Conservation (phyloP, 345 rosid species). For the Populus deltoides region DNA sequence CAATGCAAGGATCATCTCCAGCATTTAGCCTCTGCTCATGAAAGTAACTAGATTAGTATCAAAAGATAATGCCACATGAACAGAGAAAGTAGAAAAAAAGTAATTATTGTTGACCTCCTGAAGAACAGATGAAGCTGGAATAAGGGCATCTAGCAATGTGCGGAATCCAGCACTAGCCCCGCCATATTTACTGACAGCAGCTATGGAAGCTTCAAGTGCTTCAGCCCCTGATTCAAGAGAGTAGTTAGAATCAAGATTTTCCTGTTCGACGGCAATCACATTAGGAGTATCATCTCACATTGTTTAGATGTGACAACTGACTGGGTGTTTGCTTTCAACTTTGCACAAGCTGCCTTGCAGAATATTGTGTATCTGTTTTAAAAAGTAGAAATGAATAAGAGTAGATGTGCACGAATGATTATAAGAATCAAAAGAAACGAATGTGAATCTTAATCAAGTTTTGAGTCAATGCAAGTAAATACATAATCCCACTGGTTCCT, state of each 20-base stretch:
- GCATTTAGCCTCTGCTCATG: slow-evolving; percentile 62
- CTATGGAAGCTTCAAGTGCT: slow-evolving; percentile 76
- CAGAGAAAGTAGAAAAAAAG: neutral
- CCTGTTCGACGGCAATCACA: slow-evolving; percentile 8
- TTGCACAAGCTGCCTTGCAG: slow-evolving; percentile 83
- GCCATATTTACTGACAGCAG: slow-evolving; percentile 88
- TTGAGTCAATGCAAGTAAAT: slow-evolving; percentile 21
- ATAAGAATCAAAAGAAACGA: neutral
- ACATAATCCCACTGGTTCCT: slow-evolving; percentile 96
- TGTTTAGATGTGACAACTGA: slow-evolving; percentile 57
- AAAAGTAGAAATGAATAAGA: slow-evolving; percentile 7
- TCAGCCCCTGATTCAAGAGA: slow-evolving; percentile 64
- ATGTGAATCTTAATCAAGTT: slow-evolving; percentile 9
- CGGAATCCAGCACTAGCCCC: slow-evolving; percentile 93
- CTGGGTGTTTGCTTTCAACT: slow-evolving; percentile 52
- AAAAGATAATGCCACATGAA: neutral
- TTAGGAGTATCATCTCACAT: slow-evolving; percentile 52
- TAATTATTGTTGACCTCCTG: slow-evolving; percentile 50
- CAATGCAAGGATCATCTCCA: slow-evolving; percentile 64
- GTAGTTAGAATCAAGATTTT: slow-evolving; percentile 7
- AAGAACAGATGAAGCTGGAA: slow-evolving; percentile 80
- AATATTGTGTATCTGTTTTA: slow-evolving; percentile 65
- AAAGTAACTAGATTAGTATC: slow-evolving; percentile 13
- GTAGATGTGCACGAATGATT: neutral
- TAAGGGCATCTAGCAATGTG: slow-evolving; percentile 88